A percentile compares a stretch with the other conserved stretches of the same genome.
Evolutionary conservation across 176 grass and related monocot species (phyloP).

Genomic region (Bolboschoenus planiculmis): DNA sequence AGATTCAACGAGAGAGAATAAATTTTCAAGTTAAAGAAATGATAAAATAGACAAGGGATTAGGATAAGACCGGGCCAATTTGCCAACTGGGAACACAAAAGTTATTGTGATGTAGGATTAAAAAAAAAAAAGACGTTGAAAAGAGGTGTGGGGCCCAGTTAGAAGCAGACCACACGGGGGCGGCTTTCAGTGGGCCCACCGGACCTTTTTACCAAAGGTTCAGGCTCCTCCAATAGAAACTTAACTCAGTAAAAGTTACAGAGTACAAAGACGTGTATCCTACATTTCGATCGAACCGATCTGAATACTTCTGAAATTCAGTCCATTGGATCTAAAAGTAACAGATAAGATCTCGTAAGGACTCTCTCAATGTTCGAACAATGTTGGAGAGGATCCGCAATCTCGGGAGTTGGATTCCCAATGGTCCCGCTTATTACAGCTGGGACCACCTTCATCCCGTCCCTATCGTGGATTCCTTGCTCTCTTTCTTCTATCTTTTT

Average conservation of each 20-base stretch:
- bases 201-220: not conserved
- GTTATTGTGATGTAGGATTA: not conserved
- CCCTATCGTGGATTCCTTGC: not conserved
- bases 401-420: not conserved
- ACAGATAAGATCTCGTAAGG: not conserved
- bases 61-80: not conserved
- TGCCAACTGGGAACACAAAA: not conserved
- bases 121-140: not conserved
- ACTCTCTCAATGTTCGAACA: not conserved
- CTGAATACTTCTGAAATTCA: too few species aligned
- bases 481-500: not conserved
- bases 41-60: not conserved
- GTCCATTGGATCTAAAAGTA: too few species aligned
- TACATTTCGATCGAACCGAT: too few species aligned
- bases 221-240: not conserved
- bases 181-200: not conserved
- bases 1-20: not conserved
- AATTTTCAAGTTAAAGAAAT: not conserved
- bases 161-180: conserved; percentile 7
- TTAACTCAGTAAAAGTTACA: too few species aligned
- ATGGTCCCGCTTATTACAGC: not conserved
- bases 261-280: too few species aligned
- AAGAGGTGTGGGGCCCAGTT: not conserved
- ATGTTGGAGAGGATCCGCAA: not conserved
- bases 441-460: not conserved